A percentile compares a stretch with the other conserved stretches of the same genome.
phyloP scores from a whole-genome alignment of 2,329 filamentous ascomycete species.

The Aspergillus hiratsukae region DNA sequence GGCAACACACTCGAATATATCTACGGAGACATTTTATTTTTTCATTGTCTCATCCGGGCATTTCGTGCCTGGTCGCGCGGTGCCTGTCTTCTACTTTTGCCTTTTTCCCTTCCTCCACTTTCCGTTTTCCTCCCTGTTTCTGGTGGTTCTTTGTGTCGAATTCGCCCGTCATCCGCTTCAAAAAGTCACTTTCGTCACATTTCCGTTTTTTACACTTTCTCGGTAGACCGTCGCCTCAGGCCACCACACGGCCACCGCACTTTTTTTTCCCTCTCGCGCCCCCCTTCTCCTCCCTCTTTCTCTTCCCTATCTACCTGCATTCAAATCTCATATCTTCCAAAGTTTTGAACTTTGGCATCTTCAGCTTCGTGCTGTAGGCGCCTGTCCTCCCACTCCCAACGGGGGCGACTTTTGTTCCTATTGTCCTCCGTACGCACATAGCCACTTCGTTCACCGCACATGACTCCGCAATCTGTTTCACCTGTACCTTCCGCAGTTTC shows the following conservation, averaged over 20 bases:
- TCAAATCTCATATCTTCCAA: conserved; percentile 4
- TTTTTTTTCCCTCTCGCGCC: conserved; percentile 16
- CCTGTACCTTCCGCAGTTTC: conserved; percentile 43
- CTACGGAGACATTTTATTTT: conserved; percentile 15
- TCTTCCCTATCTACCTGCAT: conserved; percentile 1
- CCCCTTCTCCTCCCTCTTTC: conserved; percentile 2
- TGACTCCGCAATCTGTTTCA: conserved; percentile 39
- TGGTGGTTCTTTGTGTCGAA: background rate
- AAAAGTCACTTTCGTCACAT: conserved; percentile 20
- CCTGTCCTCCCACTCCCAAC: conserved; percentile 11
- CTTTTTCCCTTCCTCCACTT: conserved; percentile 3
- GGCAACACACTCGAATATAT: conserved; percentile 13
- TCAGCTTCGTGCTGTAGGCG: conserved; percentile 26
- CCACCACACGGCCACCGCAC: conserved; percentile 16
- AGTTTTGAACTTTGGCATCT: conserved; percentile 13
- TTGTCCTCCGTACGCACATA: conserved; percentile 18
- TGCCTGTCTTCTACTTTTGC: conserved; percentile 5
- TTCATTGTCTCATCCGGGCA: conserved; percentile 20
- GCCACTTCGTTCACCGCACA: conserved; percentile 29
- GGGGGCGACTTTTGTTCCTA: conserved; percentile 22
- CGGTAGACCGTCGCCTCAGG: conserved; percentile 14
- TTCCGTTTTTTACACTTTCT: conserved; percentile 1
- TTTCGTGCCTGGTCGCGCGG: conserved; percentile 16
- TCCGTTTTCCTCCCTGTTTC: conserved; percentile 5
- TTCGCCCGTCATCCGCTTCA: background rate